Conservation (phyloP, 164 flowering plant species). For the Houttuynia cordata region DNA sequence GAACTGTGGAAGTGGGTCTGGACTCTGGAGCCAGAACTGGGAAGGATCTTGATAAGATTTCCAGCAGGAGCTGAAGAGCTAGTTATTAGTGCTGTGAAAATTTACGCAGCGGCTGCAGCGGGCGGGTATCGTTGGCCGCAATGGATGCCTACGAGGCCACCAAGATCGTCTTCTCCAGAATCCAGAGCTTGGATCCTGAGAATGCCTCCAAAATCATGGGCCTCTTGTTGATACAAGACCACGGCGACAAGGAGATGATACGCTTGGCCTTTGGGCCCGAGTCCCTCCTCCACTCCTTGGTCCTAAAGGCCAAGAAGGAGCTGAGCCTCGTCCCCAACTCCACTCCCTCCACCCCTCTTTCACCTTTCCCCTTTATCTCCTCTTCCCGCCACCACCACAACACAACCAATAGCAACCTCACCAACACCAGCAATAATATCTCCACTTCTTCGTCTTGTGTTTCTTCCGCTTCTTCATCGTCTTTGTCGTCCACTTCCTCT, state of each 20-base stretch:
- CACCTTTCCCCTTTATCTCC: slow-evolving; percentile 28
- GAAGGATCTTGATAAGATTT: slow-evolving; percentile 3
- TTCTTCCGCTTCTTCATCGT: background rate
- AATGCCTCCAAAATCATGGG: slow-evolving; percentile 92
- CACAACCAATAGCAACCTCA: background rate
- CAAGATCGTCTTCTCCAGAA: slow-evolving; percentile 64
- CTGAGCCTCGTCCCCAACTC: slow-evolving; percentile 27
- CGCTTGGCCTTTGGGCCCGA: slow-evolving; percentile 90
- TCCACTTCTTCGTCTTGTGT: slow-evolving; percentile 12
- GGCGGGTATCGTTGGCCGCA: background rate
- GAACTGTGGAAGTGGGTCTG: slow-evolving; percentile 1
- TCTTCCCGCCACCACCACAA: slow-evolving; percentile 11
- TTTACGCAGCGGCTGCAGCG: background rate
- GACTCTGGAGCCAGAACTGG: background rate
- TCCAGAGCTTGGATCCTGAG: slow-evolving; percentile 73
- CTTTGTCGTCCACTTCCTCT: too few relatives aligned
- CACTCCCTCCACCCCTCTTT: slow-evolving; percentile 42
- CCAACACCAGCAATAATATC: background rate
- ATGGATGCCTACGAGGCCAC: slow-evolving; percentile 95
- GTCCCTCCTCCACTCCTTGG: slow-evolving; percentile 50
- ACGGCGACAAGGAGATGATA: slow-evolving; percentile 91
- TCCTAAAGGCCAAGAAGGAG: slow-evolving; percentile 51
- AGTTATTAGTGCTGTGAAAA: background rate
- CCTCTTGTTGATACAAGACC: slow-evolving; percentile 67
- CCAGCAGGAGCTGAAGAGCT: background rate